phyloP scores from a whole-genome alignment of 2,329 filamentous ascomycete genomes.

The Samsoniella hepiali region DNA sequence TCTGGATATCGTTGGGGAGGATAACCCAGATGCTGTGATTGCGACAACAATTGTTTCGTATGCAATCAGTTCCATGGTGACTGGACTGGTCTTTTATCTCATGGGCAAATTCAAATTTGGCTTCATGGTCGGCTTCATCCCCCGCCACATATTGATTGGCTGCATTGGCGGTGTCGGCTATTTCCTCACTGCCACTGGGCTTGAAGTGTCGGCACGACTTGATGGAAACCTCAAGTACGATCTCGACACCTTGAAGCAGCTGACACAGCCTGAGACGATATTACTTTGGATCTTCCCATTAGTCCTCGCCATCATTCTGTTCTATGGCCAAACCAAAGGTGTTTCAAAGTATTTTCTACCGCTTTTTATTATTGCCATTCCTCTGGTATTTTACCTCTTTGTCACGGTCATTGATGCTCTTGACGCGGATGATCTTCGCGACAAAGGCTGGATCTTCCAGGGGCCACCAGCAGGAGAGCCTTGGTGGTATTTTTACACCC shows the following conservation, averaged over 20 bases:
- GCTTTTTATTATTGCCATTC: constrained; percentile 77
- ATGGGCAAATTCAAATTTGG: constrained; percentile 87
- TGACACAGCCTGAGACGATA: constrained; percentile 71
- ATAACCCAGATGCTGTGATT: constrained; percentile 80
- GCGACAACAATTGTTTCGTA: constrained; percentile 93
- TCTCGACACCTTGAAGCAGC: constrained; percentile 67
- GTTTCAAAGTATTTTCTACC: constrained; percentile 84
- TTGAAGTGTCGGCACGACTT: constrained; percentile 88
- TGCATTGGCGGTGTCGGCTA: constrained; percentile 97
- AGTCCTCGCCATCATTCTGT: constrained; percentile 69
- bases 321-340: constrained; percentile 71
- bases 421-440: constrained; percentile 63
- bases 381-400: constrained; percentile 73
- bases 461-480: constrained; percentile 80
- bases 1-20: constrained; percentile 70
- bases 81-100: constrained; percentile 84
- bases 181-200: constrained; percentile 86
- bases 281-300: constrained; percentile 82
- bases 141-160: constrained; percentile 90
- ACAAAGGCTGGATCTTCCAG: constrained; percentile 86
- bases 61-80: constrained; percentile 84
- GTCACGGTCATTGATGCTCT: constrained; percentile 67
- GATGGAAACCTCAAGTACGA: constrained; percentile 83
- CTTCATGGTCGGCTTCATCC: constrained; percentile 94
- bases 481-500: constrained; percentile 96